Evolutionary conservation across 2,329 filamentous ascomycete genomes (phyloP).

Genomic region (Neocucurbitaria cava): DNA sequence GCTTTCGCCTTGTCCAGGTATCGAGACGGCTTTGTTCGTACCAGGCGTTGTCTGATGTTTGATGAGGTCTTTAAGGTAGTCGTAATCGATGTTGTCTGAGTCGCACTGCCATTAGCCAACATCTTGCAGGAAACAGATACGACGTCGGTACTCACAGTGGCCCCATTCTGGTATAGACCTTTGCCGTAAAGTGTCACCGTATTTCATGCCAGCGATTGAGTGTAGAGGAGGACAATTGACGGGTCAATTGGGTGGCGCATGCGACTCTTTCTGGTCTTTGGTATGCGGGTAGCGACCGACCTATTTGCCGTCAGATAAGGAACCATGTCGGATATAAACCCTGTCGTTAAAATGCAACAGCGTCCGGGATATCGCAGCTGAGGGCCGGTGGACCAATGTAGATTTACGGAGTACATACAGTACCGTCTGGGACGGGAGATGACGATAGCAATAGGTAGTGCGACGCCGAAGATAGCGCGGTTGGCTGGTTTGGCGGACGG

Average conservation of each 20-base stretch:
- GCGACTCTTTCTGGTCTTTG: slow-evolving; percentile 17
- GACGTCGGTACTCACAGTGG: slow-evolving; percentile 62
- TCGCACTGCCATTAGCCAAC: slow-evolving; percentile 18
- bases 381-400: not conserved
- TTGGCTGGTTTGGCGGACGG: slow-evolving; percentile 4
- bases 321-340: slow-evolving; percentile 1
- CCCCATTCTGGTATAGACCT: slow-evolving; percentile 85
- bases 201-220: slow-evolving; percentile 67
- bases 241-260: slow-evolving; percentile 10
- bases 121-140: not conserved
- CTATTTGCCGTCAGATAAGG: slow-evolving; percentile 22
- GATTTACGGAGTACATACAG: slow-evolving; percentile 18
- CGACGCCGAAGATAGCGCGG: slow-evolving; percentile 2
- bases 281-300: slow-evolving; percentile 13
- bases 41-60: slow-evolving; percentile 78
- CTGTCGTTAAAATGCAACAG: not conserved
- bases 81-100: slow-evolving; percentile 86
- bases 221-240: slow-evolving; percentile 1
- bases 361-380: not conserved
- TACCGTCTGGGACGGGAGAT: slow-evolving; percentile 8
- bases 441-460: slow-evolving; percentile 11
- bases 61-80: slow-evolving; percentile 83
- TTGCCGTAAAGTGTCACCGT: slow-evolving; percentile 74
- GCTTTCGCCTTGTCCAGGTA: slow-evolving; percentile 69
- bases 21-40: slow-evolving; percentile 73